Base-by-base conservation (phyloP, 495 filamentous ascomycete species). In the Aspergillus kassunensis region DNA sequence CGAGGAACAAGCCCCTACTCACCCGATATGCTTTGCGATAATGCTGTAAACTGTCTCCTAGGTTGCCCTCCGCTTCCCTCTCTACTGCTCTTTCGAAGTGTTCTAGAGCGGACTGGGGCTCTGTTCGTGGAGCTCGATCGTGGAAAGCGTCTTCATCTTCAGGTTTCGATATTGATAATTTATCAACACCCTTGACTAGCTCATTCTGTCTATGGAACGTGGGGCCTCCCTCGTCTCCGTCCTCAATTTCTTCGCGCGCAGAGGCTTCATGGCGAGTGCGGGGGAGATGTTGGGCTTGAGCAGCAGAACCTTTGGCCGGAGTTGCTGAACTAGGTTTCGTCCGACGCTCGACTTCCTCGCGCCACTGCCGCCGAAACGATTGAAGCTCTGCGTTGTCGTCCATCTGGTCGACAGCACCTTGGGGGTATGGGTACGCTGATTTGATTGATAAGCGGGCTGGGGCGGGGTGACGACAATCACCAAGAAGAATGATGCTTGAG, bases 21-120 rank as follows among this genome's bases (percentile, higher is more conserved):
- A 93, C 89, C 57, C 85, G 80, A 60, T 91, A 97, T 3, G 93
- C 93, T 62, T 89, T 90, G 47, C 93, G 80, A 63, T 98, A 97
- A 54, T 93, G 81, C 53, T 78, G 82, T 39, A 98, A 60, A 67
- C 93, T 97, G 55, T 97, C 93, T 4, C 93, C 92, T 16, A 97
- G 71, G 49, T 78, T 92, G 0, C 93, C 93, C 51, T 84, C 83
- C 0, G 76, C 77, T 69, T 97, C 95, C 60, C 81, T 88, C 71
- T 96, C 89, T 7, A 95, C 90, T 0, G 92, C 95, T 65, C 80
- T 79, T 65, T 97, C 93, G 61, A 95, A 97, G 65, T 96, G 89
- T 60, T 97, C 93, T 33, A 97, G 68, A 3, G 93, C 93, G 7
- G 91, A 88, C 19, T 71, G 71, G 11, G 87, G 90, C 57, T 89